Evolutionary conservation across 768 basidiomycete species (phyloP), one percentile per base, ranked within the genome.

Genomic region (Gyrodon lividus): DNA sequence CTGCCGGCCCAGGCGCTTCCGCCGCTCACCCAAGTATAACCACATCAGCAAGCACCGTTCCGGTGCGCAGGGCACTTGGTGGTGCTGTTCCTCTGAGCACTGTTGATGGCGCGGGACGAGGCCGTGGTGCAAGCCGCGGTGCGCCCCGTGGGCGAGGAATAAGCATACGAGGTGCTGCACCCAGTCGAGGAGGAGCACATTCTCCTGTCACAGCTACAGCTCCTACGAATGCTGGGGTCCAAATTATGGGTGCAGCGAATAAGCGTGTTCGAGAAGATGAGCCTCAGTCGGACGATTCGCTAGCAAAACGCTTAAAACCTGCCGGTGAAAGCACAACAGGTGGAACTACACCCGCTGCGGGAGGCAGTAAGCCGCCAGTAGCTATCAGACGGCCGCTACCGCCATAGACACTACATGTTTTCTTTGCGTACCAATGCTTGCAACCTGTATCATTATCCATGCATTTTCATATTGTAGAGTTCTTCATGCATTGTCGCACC

Each of bases 241-340:
- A 79, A 13, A 86, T 86, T 40, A 77, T 81, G 59, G 86, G 85
- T 30, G 86, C 85, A 5, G 83, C 84, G 14, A 70, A 59, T 28
- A 89, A 89, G 57, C 79, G 86, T 23, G 75, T 80, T 30, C 76
- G 86, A 37, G 86, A 89, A 55, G 82, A 83, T 26, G 73, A 71
- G 10, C 64, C 69, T 22, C 60, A 19, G 19, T 64, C n/a, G 0
- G 83, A 83, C 17, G 82, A 83, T 59, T 79, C 84, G 9, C 70
- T 87, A 28, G 83, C 79, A 0, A 88, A 89, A 61, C 80, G 87
- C 39, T 54, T 86, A 46, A 87, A 85, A 62, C 81, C 81, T 43
- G 79, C 81, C 3, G 49, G 31, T 3, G 63, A 66, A 22, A 24
- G n/a, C 6, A 14, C 19, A 19, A 19, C 42, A 14, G 43, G 26